Base-by-base conservation (phyloP, 2,329 filamentous ascomycete genomes). In the Penicillium sclerotiorum region DNA sequence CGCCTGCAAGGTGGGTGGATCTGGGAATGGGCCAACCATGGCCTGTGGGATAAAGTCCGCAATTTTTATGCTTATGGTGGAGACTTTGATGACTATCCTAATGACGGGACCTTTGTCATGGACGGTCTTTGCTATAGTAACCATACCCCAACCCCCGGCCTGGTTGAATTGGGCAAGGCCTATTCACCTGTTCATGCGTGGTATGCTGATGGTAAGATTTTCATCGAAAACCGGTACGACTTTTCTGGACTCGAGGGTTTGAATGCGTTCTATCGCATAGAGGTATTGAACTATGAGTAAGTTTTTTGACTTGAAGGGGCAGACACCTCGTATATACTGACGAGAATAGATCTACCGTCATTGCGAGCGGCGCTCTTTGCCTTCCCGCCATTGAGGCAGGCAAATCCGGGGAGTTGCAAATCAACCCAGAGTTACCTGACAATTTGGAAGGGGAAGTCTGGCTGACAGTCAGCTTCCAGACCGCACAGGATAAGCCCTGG, bases 11-110 rank as follows among this genome's bases (percentile, higher is more conserved):
- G 86, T 9, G 86, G 86, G 0, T 85, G 80, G 53, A 80, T 86
- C 58, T 86, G 83, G 83, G 83, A 86, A 60, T 86, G 83, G 83
- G 81, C 81, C 0, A 86, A 85, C 68, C 82, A 84, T 47, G 82
- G 82, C 0, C 64, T 85, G 1, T 77, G 73, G 69, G 75, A 76
- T 32, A 43, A 49, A 30, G 35, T 45, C 8, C 6, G 28, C 22
- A 23, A 32, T 4, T 44, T 22, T 59, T 83, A 81, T 54, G 83
- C 76, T 1, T 85, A 84, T 41, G 83, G 83, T 2, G 82, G 83
- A 8, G 82, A 86, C 59, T 86, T 85, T 66, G 81, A 78, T 1
- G 83, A 86, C 50, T 63, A 71, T 2, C 83, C 83, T 0, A 82
- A 86, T 50, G 83, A 86, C 50, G 75, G 75, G 2, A 81, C 78